Evolutionary conservation across 2,329 filamentous ascomycete genomes (phyloP).

Genomic region (Epichloe sibirici): DNA sequence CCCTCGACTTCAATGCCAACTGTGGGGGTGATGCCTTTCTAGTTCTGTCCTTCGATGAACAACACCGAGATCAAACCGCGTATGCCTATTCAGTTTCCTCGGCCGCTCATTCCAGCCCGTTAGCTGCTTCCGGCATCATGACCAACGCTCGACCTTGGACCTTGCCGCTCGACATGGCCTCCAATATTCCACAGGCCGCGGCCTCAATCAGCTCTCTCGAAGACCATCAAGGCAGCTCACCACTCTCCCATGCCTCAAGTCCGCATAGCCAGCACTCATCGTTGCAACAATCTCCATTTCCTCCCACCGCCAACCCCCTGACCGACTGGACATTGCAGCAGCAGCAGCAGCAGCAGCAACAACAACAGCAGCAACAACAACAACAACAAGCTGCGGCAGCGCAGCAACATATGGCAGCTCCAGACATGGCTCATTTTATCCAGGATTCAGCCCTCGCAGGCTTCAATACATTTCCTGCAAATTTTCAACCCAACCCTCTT

Average conservation of each 20-base stretch:
- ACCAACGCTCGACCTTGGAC: constrained; percentile 31
- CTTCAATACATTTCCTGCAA: constrained; percentile 39
- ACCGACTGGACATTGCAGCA: constrained; percentile 52
- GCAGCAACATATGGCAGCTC: constrained; percentile 26
- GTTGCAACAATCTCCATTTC: constrained; percentile 42
- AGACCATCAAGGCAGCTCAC: constrained; percentile 35
- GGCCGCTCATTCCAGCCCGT: constrained; percentile 19
- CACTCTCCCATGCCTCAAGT: constrained; percentile 38
- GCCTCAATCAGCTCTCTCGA: constrained; percentile 37
- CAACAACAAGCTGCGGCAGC: constrained; percentile 21
- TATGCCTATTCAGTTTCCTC: constrained; percentile 16
- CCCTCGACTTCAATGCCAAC: constrained; percentile 47
- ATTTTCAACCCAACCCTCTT: constrained; percentile 42
- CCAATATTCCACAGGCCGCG: constrained; percentile 29
- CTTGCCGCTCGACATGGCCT: constrained; percentile 40
- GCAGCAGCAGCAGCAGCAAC: constrained; percentile 31
- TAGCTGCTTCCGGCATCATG: constrained; percentile 22
- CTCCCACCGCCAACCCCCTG: constrained; percentile 38
- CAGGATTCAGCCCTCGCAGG: constrained; percentile 45
- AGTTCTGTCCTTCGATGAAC: constrained; percentile 48
- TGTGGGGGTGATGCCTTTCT: constrained; percentile 46
- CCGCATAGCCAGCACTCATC: constrained; percentile 37
- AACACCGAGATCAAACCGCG: constrained; percentile 42
- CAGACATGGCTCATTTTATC: constrained; percentile 40
- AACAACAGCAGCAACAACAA: constrained; percentile 31